Evolutionary conservation across 2,329 filamentous ascomycete genomes (phyloP).

Genomic region (Onygenales sp.): DNA sequence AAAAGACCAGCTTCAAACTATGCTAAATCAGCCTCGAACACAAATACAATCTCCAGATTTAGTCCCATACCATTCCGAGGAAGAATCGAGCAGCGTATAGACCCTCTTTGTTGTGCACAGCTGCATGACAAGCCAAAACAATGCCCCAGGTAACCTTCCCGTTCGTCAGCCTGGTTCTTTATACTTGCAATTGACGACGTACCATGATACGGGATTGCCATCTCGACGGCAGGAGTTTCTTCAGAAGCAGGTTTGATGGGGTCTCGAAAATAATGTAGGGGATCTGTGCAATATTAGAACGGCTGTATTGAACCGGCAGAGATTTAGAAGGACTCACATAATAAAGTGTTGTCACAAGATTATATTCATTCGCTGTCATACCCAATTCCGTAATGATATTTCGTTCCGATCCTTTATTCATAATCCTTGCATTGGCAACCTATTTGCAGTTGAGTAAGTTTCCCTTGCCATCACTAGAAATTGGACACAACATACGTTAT

Average conservation of each 20-base stretch:
- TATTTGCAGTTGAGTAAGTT: background rate
- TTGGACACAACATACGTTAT: constrained; percentile 15
- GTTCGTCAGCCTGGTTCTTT: background rate
- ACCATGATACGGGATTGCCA: constrained; percentile 24
- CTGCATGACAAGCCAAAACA: too few species aligned
- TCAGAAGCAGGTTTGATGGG: too few species aligned
- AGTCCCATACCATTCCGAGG: too few species aligned
- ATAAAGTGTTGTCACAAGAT: constrained; percentile 32
- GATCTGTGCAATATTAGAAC: too few species aligned
- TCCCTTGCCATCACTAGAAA: background rate
- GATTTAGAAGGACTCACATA: constrained; percentile 19
- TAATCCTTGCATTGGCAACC: background rate
- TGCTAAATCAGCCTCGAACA: too few species aligned
- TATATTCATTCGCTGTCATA: constrained; percentile 34
- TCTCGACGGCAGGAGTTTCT: constrained; percentile 10
- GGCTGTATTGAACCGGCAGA: background rate
- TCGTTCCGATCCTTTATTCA: constrained; percentile 3
- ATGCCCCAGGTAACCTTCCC: too few species aligned
- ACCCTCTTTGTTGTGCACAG: too few species aligned
- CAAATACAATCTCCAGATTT: too few species aligned
- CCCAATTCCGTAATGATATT: constrained; percentile 30
- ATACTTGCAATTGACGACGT: background rate
- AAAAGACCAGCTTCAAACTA: too few species aligned
- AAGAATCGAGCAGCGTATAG: too few species aligned
- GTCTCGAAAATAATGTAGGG: background rate